Evolutionary conservation across 2,329 filamentous ascomycete genomes (phyloP), one percentile per base, ranked within the genome.

Genomic region (Harringtonia lauricola): DNA sequence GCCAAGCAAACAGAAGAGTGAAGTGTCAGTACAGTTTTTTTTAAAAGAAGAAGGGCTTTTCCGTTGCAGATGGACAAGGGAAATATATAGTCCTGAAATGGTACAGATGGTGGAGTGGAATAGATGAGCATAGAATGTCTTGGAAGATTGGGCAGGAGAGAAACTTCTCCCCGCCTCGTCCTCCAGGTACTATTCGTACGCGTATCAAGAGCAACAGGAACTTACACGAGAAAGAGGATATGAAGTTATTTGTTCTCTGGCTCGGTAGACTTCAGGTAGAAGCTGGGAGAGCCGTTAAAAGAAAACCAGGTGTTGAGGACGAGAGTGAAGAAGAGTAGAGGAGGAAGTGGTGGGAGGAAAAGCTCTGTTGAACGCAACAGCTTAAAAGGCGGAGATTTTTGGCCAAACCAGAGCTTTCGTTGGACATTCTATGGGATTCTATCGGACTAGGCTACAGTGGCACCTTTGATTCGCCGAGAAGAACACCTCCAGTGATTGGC

Each of bases 401-500:
- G 39, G 41, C 52, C 37, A 44, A 43, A 40, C 47, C 51, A 53
- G 52, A 57, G 56, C 53, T 51, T 47, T 48, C 54, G 46, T 41
- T 47, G 45, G 49, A 55, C 51, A 51, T 61, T 61, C 58, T 47
- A 60, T 50, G 54, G 51, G 57, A 54, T 60, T 60, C 58, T 56
- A 61, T 57, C 55, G 47, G 42, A 39, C 51, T 55, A 53, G 51
- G 48, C 49, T 33, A 52, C 49, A 47, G 43, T 45, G 37, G 43
- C 43, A 52, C 50, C 52, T 51, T 42, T 59, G 48, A 52, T 55
- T 53, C 45, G 52, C 41, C 41, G 36, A 30, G 34, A 17, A 19
- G 8, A 7, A 18, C 8, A 3, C 1, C n/a, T 3, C n/a, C n/a
- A 18, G 6, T 50, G 45, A 53, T 51, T 51, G 49, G 51, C 31